Evolutionary conservation across 495 filamentous ascomycete species (phyloP), one percentile per base, ranked within the genome.

Genomic region (Tricharina praecox): DNA sequence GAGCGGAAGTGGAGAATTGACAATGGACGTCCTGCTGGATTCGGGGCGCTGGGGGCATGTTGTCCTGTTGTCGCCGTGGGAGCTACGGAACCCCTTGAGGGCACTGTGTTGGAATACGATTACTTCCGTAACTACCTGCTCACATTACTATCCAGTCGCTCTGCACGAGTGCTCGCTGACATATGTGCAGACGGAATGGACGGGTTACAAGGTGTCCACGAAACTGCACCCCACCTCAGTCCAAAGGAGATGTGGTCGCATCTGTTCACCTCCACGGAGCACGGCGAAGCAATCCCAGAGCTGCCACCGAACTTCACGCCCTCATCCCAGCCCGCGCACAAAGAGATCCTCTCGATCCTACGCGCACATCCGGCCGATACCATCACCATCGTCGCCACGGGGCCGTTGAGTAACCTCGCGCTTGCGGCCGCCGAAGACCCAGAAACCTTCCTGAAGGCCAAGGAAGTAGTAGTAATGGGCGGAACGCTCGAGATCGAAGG

Each of bases 381-480:
- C 2, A 78, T 99, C 55, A 90, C 81, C 16, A 78, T 99, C 50
- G 76, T 95, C 25, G 85, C 81, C 33, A 70, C 96, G 38, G 90
- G 92, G 0, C 90, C 90, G 0, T 66, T 96, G 28, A 95, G 87
- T 3, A 99, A 92, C 62, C 67, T 95, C 16, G 88, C 92, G 9
- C 62, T 87, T 33, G 90, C 90, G 10, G 85, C 90, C 23, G 75
- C 83, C 4, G 73, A 81, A 57, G 85, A 93, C 28, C 76, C 84
- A 1, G 78, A 82, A 57, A 78, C 84, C 3, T 93, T 99, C 66
- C 72, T 96, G 2, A 75, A 77, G 18, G 85, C 75, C 21, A 93
- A 92, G 60, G 81, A 93, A 60, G 76, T 99, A 2, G 77, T 94
- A 16, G 79, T 93, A n/a, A 99, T 99, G 90, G 90, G 88, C 26